Conservation (phyloP, 176 grass and related monocot species). For the Paspalum vaginatum region DNA sequence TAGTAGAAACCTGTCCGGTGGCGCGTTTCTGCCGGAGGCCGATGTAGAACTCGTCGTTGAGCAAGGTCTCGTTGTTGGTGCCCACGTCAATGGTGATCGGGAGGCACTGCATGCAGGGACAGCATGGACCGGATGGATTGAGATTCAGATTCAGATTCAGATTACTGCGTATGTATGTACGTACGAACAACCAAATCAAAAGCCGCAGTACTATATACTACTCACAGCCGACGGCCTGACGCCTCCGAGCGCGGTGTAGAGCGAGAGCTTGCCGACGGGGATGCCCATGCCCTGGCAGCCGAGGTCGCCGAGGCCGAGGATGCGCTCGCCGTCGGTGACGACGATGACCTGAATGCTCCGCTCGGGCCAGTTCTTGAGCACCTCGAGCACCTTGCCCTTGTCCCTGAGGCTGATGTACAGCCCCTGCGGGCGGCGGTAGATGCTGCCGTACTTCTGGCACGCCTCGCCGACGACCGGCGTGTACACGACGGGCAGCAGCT, state of each 20-base stretch:
- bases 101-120: slow-evolving; percentile 62
- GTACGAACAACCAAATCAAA: no score
- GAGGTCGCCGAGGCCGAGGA: slow-evolving; percentile 85
- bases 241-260: slow-evolving; percentile 95
- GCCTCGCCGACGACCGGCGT: slow-evolving; percentile 93
- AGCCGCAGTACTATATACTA: background rate
- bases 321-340: slow-evolving; percentile 94
- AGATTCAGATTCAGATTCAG: no score
- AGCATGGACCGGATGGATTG: no score
- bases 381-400: slow-evolving; percentile 96
- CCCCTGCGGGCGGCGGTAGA: slow-evolving; percentile 74
- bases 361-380: slow-evolving; percentile 98
- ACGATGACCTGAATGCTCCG: slow-evolving; percentile 87
- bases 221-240: slow-evolving; percentile 87
- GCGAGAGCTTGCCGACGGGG: slow-evolving; percentile 89
- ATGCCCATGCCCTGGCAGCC: slow-evolving; percentile 99
- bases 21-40: slow-evolving; percentile 78
- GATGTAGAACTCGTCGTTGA: slow-evolving; percentile 97
- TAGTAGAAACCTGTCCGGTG: no score
- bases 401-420: slow-evolving; percentile 96
- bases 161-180: no score
- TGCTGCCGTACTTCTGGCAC: slow-evolving; percentile 98
- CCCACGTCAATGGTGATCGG: slow-evolving; percentile 95
- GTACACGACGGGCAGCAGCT: slow-evolving; percentile 93
- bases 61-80: slow-evolving; percentile 81